phyloP scores from a whole-genome alignment of 2,329 filamentous ascomycete genomes.

The Trichothecium roseum region DNA sequence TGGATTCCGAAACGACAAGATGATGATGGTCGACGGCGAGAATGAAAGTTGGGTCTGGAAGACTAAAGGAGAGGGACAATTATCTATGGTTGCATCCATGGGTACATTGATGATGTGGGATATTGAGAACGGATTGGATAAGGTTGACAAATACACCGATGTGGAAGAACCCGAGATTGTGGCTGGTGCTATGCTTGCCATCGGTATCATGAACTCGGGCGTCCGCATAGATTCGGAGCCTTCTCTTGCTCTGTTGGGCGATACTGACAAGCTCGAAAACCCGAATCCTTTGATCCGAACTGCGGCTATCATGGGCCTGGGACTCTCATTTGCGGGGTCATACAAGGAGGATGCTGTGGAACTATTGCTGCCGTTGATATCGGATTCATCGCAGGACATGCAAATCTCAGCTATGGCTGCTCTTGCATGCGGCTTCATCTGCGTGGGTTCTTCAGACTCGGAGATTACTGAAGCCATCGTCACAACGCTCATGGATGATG shows the following conservation, averaged over 20 bases:
- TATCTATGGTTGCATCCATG: slow-evolving; percentile 88
- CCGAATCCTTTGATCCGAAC: slow-evolving; percentile 70
- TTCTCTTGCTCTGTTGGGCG: slow-evolving; percentile 74
- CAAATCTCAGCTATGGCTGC: slow-evolving; percentile 95
- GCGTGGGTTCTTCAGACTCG: slow-evolving; percentile 83
- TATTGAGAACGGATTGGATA: slow-evolving; percentile 81
- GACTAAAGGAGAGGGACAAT: slow-evolving; percentile 96
- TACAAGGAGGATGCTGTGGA: slow-evolving; percentile 86
- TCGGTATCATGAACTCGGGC: slow-evolving; percentile 91
- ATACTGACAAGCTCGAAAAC: slow-evolving; percentile 67
- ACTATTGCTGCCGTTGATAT: slow-evolving; percentile 74
- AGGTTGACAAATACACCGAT: slow-evolving; percentile 91
- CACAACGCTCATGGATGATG: slow-evolving; percentile 86
- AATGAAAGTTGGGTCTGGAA: slow-evolving; percentile 98
- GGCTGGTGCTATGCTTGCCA: slow-evolving; percentile 84
- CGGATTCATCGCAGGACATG: slow-evolving; percentile 78
- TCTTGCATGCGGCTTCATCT: slow-evolving; percentile 79
- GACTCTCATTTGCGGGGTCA: slow-evolving; percentile 86
- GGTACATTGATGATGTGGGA: slow-evolving; percentile 92
- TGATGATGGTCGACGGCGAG: slow-evolving; percentile 86
- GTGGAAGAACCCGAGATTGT: slow-evolving; percentile 70
- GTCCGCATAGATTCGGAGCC: slow-evolving; percentile 85
- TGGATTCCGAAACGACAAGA: slow-evolving; percentile 89
- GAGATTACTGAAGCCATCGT: slow-evolving; percentile 90
- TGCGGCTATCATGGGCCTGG: slow-evolving; percentile 90